Conservation (phyloP, 805 yeast genomes). For the Wilhelminamyces savonicus region DNA sequence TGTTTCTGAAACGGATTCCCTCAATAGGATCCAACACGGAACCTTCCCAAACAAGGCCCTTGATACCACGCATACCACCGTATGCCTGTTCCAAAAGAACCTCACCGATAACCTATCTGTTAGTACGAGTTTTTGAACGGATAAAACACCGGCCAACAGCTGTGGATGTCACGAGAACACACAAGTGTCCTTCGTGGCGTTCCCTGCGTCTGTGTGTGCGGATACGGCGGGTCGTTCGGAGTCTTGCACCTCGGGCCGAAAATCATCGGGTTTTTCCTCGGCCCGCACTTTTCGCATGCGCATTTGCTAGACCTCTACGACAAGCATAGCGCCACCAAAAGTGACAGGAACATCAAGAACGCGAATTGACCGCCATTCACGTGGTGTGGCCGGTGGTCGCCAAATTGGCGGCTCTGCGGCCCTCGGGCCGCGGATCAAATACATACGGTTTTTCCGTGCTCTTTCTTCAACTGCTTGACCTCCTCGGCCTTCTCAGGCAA, state of each 20-base stretch:
- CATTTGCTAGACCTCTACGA: neutral
- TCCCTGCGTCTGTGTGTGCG: neutral
- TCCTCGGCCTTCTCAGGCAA: constrained; percentile 90
- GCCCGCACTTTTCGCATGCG: no score
- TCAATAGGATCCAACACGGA: constrained; percentile 69
- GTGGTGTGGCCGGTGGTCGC: neutral
- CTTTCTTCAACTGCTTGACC: constrained; percentile 83
- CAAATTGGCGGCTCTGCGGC: neutral
- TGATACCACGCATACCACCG: constrained; percentile 81
- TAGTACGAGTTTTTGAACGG: constrained; percentile 4
- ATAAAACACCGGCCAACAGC: constrained; percentile 3
- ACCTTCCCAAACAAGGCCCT: constrained; percentile 74
- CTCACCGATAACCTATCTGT: constrained; percentile 36
- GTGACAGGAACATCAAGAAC: neutral
- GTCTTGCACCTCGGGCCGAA: no score
- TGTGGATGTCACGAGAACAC: constrained; percentile 1
- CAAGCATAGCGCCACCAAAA: no score
- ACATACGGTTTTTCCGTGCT: constrained; percentile 76
- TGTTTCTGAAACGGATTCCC: constrained; percentile 76
- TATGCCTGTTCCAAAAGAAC: constrained; percentile 39
- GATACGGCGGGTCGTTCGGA: neutral
- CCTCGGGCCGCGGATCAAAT: constrained; percentile 2
- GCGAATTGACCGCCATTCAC: neutral
- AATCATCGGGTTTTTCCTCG: neutral
- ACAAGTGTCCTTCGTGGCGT: neutral